phyloP scores from a whole-genome alignment of 1,139 yeast genomes.

The Yamadazyma trypodendri region DNA sequence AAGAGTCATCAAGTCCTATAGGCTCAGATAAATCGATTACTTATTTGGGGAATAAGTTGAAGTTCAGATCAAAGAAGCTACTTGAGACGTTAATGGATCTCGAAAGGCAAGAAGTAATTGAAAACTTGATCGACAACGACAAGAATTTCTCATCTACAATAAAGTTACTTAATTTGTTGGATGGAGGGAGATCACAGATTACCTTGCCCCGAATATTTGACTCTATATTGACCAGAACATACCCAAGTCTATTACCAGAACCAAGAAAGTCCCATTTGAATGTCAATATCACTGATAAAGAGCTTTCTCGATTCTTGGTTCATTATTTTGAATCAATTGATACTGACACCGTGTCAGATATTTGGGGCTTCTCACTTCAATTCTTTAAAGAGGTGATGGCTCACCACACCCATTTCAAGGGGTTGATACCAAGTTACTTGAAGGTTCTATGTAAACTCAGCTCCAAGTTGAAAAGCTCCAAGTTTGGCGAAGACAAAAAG shows the following conservation, averaged over 20 bases:
- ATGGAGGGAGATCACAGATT: slow-evolving; percentile 78
- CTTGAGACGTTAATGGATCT: slow-evolving; percentile 66
- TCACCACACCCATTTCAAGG: slow-evolving; percentile 48
- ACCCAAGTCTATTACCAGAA: slow-evolving; percentile 32
- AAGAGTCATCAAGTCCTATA: slow-evolving; percentile 8
- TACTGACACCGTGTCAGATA: slow-evolving; percentile 72
- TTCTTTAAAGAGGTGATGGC: slow-evolving; percentile 61
- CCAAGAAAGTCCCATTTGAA: slow-evolving; percentile 42
- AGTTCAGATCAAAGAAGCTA: slow-evolving; percentile 67
- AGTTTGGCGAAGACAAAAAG: slow-evolving; percentile 61
- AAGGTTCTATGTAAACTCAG: slow-evolving; percentile 52
- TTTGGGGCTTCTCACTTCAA: slow-evolving; percentile 56
- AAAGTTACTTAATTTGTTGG: slow-evolving; percentile 71
- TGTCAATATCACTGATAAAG: slow-evolving; percentile 39
- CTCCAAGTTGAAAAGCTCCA: slow-evolving; percentile 53
- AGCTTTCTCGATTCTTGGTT: slow-evolving; percentile 52
- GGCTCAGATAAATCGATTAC: slow-evolving; percentile 45
- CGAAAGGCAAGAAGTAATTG: slow-evolving; percentile 75
- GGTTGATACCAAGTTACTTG: slow-evolving; percentile 52
- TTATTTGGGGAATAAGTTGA: slow-evolving; percentile 65
- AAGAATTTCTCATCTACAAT: slow-evolving; percentile 19
- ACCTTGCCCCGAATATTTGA: slow-evolving; percentile 69
- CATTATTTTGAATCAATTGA: slow-evolving; percentile 65
- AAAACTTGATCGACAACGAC: slow-evolving; percentile 51
- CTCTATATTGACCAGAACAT: slow-evolving; percentile 44